phyloP scores from a whole-genome alignment of 2,329 filamentous ascomycete species.

The Cordyceps militaris region DNA sequence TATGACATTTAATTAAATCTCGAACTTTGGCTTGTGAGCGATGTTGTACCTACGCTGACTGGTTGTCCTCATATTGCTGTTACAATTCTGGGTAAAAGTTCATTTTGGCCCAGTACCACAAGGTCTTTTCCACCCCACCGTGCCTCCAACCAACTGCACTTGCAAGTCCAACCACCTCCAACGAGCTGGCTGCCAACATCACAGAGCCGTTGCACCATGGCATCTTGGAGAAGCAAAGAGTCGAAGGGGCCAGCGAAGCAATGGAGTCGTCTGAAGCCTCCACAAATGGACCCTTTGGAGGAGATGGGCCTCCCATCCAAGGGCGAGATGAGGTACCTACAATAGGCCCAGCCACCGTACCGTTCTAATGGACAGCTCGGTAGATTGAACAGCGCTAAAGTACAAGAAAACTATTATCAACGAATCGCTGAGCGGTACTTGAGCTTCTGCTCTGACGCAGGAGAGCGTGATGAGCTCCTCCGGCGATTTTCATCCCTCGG shows the following conservation, averaged over 20 bases:
- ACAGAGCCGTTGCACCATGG: neutral
- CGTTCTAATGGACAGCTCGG: neutral
- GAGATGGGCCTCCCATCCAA: conserved; percentile 82
- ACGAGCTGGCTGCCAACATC: neutral
- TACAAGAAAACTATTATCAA: conserved; percentile 79
- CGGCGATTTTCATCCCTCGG: conserved; percentile 63
- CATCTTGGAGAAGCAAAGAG: conserved; percentile 24
- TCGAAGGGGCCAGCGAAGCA: conserved; percentile 39
- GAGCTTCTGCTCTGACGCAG: conserved; percentile 72
- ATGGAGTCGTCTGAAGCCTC: conserved; percentile 67
- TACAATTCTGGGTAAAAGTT: too few species aligned
- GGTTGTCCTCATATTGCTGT: too few species aligned
- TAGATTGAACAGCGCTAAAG: conserved; percentile 66
- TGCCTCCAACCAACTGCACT: neutral
- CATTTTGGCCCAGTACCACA: neutral
- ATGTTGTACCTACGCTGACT: too few species aligned
- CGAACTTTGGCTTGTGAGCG: too few species aligned
- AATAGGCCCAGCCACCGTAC: neutral
- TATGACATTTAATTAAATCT: too few species aligned
- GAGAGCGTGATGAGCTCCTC: conserved; percentile 65
- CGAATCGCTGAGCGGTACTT: conserved; percentile 86
- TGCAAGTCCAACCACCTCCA: neutral
- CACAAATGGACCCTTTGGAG: conserved; percentile 70
- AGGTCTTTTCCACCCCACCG: neutral
- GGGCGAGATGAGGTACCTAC: conserved; percentile 68